These are phyloP conservation scores for Castanea crenata DNA, from an alignment of 306 rosid species.

Conservation along the genomic window DNA sequence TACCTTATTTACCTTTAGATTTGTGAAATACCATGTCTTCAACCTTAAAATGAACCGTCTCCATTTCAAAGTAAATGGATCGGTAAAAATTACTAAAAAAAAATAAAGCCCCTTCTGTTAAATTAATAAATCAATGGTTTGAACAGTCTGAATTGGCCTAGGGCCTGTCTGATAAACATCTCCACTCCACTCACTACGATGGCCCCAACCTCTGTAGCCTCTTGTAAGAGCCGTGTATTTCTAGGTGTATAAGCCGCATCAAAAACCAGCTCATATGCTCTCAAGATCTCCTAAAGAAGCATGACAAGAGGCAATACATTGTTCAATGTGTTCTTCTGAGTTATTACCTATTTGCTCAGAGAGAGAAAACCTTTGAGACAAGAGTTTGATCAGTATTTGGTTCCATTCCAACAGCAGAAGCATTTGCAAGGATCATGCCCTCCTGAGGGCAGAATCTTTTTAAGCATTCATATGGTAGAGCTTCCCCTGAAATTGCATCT, in stretches of 20 bases:
- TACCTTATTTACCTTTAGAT: too few species aligned
- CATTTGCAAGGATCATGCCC: conserved; percentile 52
- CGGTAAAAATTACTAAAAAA: too few species aligned
- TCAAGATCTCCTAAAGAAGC: conserved; percentile 31
- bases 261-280: conserved; percentile 36
- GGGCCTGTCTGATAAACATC: conserved; percentile 50
- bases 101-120: too few species aligned
- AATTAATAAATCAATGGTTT: background rate
- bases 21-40: too few species aligned
- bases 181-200: conserved; percentile 42
- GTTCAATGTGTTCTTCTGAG: background rate
- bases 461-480: conserved; percentile 26
- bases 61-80: too few species aligned
- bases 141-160: conserved; percentile 45
- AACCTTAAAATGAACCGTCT: too few species aligned
- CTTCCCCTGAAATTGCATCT: conserved; percentile 39
- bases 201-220: conserved; percentile 42
- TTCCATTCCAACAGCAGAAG: conserved; percentile 48
- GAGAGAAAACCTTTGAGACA: conserved; percentile 33
- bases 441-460: conserved; percentile 34
- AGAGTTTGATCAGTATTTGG: conserved; percentile 45
- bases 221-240: conserved; percentile 41
- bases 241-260: conserved; percentile 42
- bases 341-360: background rate
- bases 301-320: background rate